Percentiles rank a stretch among this genome's conserved stretches.
These are phyloP conservation scores for Entophlyctis helioformis DNA, from an alignment of 192 early-diverging fungal species.

Conservation along the genomic window DNA sequence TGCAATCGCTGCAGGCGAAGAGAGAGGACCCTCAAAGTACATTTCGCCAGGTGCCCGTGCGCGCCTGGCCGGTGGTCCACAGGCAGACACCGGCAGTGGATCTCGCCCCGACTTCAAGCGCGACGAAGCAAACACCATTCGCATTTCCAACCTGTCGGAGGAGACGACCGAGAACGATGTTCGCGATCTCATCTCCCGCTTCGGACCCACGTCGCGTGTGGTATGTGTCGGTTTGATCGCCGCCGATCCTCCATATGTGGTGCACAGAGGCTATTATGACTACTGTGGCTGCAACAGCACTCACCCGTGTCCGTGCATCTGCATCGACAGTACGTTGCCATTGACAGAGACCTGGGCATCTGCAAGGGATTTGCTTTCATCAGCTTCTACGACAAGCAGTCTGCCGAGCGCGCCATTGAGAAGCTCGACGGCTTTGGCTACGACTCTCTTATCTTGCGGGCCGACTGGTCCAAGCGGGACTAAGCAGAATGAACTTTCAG, in stretches of 20 bases:
- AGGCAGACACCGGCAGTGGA: too few species aligned
- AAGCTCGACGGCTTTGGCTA: slow-evolving; percentile 91
- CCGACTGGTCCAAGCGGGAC: slow-evolving; percentile 67
- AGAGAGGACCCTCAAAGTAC: too few species aligned
- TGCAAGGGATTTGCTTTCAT: slow-evolving; percentile 98
- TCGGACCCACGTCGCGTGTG: slow-evolving; percentile 72
- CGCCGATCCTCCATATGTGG: too few species aligned
- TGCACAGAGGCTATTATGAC: too few species aligned
- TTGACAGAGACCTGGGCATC: slow-evolving; percentile 66
- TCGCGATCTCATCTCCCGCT: slow-evolving; percentile 73
- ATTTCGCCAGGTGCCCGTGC: too few species aligned
- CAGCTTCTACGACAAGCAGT: slow-evolving; percentile 65
- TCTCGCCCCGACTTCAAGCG: too few species aligned
- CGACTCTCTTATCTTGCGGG: slow-evolving; percentile 87
- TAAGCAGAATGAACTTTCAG: slow-evolving; percentile 7
- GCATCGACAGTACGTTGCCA: slow-evolving; percentile 53
- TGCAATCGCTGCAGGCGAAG: too few species aligned
- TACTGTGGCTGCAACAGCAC: too few species aligned
- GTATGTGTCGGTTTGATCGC: slow-evolving; percentile 10
- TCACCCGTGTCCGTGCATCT: too few species aligned
- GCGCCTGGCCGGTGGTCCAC: too few species aligned
- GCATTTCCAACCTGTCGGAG: slow-evolving; percentile 95
- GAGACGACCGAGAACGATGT: slow-evolving; percentile 83
- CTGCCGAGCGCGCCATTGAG: slow-evolving; percentile 72
- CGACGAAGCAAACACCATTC: slow-evolving; percentile 49